These are phyloP conservation scores for Penicilliopsis zonata DNA, from an alignment of 495 filamentous ascomycete species.

Conservation along the genomic window DNA sequence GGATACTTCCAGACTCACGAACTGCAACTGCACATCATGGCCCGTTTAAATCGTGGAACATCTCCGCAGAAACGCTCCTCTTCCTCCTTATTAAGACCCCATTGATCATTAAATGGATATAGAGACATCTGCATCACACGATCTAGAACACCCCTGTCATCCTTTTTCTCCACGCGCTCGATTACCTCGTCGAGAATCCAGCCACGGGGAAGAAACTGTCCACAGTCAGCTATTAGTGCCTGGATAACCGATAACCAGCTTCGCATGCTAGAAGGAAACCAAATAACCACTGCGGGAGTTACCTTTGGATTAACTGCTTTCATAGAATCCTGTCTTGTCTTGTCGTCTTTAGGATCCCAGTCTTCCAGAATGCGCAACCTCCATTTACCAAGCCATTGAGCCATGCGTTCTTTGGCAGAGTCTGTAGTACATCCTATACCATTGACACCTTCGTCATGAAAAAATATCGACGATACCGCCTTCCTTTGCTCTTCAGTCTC, in stretches of 20 bases:
- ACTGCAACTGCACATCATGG: constrained; percentile 86
- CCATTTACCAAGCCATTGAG: constrained; percentile 68
- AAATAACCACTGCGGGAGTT: constrained; percentile 6
- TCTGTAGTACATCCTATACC: constrained; percentile 42
- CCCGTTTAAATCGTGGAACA: constrained; percentile 63
- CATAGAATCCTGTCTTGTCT: constrained; percentile 58
- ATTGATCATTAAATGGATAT: constrained; percentile 73
- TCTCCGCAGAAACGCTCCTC: constrained; percentile 80
- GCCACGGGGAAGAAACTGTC: constrained; percentile 62
- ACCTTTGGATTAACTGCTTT: constrained; percentile 75
- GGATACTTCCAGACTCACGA: constrained; percentile 14
- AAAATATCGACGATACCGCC: constrained; percentile 52
- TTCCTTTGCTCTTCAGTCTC: constrained; percentile 46
- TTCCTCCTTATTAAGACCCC: constrained; percentile 56
- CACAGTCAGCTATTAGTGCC: constrained; percentile 1
- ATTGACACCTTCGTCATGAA: constrained; percentile 52
- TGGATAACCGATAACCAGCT: not conserved
- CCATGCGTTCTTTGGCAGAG: constrained; percentile 49
- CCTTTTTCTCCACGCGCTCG: constrained; percentile 68
- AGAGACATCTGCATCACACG: constrained; percentile 68
- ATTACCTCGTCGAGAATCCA: constrained; percentile 96
- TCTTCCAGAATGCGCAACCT: constrained; percentile 54
- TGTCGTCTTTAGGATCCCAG: constrained; percentile 48
- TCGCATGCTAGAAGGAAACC: not conserved
- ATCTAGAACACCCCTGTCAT: constrained; percentile 65